Evolutionary conservation across 2,329 filamentous ascomycete genomes (phyloP).

Genomic region (Aspergillus oerlinghausenensis): DNA sequence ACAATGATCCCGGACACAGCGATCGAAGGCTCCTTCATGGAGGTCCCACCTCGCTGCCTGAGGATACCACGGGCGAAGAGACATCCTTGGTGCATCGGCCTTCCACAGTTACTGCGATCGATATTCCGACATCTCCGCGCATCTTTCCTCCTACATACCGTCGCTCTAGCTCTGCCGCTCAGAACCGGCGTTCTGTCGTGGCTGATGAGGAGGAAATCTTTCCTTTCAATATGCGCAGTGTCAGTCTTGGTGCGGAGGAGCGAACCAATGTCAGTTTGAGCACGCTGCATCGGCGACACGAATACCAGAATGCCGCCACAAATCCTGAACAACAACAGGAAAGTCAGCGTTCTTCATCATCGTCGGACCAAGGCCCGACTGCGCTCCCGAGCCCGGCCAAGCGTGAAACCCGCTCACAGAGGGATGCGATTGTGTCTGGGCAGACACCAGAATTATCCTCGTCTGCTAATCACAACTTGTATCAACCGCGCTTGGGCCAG

Average conservation of each 20-base stretch:
- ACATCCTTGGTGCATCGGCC: conserved; percentile 28
- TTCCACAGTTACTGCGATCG: conserved; percentile 41
- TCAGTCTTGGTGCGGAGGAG: conserved; percentile 44
- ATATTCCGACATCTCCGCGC: conserved; percentile 46
- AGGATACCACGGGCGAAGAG: conserved; percentile 35
- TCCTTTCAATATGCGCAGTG: conserved; percentile 43
- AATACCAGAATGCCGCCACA: conserved; percentile 22
- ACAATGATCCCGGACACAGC: conserved; percentile 43
- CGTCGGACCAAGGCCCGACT: conserved; percentile 16
- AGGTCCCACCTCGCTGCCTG: conserved; percentile 28
- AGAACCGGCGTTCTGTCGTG: conserved; percentile 30
- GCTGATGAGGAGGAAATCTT: conserved; percentile 44
- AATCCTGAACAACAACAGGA: conserved; percentile 13
- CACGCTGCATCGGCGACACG: conserved; percentile 30
- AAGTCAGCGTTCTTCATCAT: conserved; percentile 14
- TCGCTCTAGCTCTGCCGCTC: conserved; percentile 43
- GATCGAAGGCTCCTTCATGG: conserved; percentile 25
- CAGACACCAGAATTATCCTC: conserved; percentile 25
- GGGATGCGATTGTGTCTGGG: conserved; percentile 19
- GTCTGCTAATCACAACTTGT: conserved; percentile 30
- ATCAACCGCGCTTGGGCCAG: conserved; percentile 36
- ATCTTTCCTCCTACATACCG: conserved; percentile 38
- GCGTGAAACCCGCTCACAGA: conserved; percentile 17
- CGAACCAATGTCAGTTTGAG: conserved; percentile 28
- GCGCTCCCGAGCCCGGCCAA: conserved; percentile 13